phyloP scores from a whole-genome alignment of 2,329 filamentous ascomycete species.

The Cercospora sp. region DNA sequence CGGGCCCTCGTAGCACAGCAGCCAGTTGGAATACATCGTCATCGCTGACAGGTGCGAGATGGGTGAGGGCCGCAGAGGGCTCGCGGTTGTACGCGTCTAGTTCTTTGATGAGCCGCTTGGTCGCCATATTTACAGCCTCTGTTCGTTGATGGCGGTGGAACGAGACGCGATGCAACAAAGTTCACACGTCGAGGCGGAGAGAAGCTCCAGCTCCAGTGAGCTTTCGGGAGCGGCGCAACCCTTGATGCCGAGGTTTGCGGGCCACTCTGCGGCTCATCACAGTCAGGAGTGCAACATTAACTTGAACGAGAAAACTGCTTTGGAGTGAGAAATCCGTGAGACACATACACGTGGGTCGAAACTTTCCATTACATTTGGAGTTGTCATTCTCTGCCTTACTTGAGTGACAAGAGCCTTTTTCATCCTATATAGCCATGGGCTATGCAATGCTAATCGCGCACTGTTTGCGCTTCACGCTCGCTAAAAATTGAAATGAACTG shows the following conservation, averaged over 20 bases:
- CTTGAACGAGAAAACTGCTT: neutral
- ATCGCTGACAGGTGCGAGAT: constrained; percentile 59
- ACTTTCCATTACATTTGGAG: neutral
- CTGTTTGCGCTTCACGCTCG: constrained; percentile 14
- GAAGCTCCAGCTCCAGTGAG: neutral
- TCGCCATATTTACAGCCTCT: constrained; percentile 35
- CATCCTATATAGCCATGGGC: neutral
- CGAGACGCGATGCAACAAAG: constrained; percentile 12
- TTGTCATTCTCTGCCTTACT: neutral
- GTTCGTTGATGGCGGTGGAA: neutral
- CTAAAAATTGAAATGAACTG: constrained; percentile 5
- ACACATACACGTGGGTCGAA: neutral
- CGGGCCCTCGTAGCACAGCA: constrained; percentile 61
- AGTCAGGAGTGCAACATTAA: neutral
- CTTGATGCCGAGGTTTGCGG: neutral
- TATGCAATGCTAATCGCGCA: constrained; percentile 10
- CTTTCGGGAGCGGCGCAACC: neutral
- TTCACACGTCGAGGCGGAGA: neutral
- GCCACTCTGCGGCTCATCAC: neutral
- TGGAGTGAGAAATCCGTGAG: neutral
- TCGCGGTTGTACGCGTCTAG: constrained; percentile 58
- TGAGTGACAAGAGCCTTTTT: neutral
- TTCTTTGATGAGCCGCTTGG: constrained; percentile 63
- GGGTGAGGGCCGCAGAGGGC: constrained; percentile 58
- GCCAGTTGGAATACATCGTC: constrained; percentile 61